Evolutionary conservation across 345 rosid species (phyloP).

Genomic region (Gossypium longicalyx): DNA sequence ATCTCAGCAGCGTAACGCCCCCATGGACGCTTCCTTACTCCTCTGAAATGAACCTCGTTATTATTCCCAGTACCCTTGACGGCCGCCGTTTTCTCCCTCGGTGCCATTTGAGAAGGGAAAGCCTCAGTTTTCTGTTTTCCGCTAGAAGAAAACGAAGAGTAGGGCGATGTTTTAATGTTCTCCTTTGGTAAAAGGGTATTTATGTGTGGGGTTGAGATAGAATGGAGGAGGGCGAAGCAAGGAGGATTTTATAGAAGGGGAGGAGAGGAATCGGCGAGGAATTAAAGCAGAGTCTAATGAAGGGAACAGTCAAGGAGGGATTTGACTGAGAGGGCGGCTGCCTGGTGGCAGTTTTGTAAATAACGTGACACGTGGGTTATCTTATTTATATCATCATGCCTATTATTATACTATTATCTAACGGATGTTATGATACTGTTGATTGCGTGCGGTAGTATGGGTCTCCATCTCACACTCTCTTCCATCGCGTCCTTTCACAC

Average conservation of each 20-base stretch:
- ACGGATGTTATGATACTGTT: conserved; percentile 25
- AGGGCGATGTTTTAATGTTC: background rate
- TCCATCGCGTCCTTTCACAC: background rate
- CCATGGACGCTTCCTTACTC: conserved; percentile 90
- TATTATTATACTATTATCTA: conserved; percentile 17
- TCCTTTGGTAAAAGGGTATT: background rate
- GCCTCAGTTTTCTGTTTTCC: too few relatives aligned
- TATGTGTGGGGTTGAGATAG: background rate
- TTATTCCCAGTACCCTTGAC: conserved; percentile 18
- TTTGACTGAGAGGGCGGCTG: conserved; percentile 48
- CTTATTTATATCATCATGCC: background rate
- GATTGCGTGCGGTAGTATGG: conserved; percentile 17
- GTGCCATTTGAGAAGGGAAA: conserved; percentile 37
- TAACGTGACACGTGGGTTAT: conserved; percentile 28
- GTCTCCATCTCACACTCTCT: conserved; percentile 1
- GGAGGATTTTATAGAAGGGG: conserved; percentile 26
- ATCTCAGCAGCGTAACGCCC: conserved; percentile 89
- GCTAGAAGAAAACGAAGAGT: background rate
- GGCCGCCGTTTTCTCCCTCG: conserved; percentile 35
- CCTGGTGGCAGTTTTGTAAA: conserved; percentile 14
- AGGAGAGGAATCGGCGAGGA: conserved; percentile 17
- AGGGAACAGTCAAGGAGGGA: conserved; percentile 27
- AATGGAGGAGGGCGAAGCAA: background rate
- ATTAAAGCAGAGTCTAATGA: background rate
- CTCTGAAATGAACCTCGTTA: conserved; percentile 60